A percentile compares a stretch with the other conserved stretches of the same genome.
These are phyloP conservation scores for Podila epigama DNA, from an alignment of 192 early-diverging fungal genomes.

Conservation along the genomic window DNA sequence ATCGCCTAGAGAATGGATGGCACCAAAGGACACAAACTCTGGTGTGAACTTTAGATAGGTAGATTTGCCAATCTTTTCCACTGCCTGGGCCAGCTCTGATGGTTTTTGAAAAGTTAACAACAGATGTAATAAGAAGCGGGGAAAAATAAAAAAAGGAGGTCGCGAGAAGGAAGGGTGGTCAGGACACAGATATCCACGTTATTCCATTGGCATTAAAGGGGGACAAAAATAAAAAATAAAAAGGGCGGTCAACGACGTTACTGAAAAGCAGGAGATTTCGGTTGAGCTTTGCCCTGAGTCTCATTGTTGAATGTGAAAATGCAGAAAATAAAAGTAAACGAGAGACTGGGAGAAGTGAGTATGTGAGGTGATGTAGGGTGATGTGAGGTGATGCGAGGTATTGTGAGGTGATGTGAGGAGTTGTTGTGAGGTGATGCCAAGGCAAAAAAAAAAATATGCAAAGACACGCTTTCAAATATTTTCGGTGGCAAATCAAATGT, in stretches of 20 bases:
- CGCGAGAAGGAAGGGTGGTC: no score
- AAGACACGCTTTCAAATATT: no score
- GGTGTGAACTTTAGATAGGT: constrained; percentile 72
- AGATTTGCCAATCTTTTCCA: constrained; percentile 77
- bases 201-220: background rate
- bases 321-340: background rate
- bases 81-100: constrained; percentile 65
- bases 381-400: no score
- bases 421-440: no score
- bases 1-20: constrained; percentile 57
- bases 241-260: background rate
- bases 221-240: background rate
- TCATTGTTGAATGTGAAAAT: constrained; percentile 7
- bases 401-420: no score
- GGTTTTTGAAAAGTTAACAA: background rate
- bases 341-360: background rate
- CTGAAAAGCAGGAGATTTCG: constrained; percentile 43
- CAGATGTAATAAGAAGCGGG: background rate
- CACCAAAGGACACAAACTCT: constrained; percentile 64
- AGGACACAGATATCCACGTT: background rate
- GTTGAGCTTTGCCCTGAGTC: constrained; percentile 30
- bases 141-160: background rate
- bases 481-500: no score
- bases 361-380: no score
- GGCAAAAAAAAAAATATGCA: no score